phyloP scores from a whole-genome alignment of 192 early-diverging fungal genomes.

The Mortierella hygrophila region DNA sequence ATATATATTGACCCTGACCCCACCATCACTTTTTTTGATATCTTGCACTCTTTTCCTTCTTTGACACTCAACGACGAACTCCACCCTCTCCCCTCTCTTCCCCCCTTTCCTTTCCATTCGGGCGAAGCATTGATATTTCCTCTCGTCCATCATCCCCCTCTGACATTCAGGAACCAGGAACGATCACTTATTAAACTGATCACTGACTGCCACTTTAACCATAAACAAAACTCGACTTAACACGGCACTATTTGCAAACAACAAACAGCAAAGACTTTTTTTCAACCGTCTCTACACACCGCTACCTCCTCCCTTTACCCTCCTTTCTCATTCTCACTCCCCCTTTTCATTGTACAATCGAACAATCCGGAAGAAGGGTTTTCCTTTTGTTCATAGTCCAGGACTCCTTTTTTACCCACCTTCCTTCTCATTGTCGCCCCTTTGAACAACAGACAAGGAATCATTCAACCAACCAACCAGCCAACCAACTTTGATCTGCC shows the following conservation, averaged over 20 bases:
- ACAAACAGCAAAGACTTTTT: neutral
- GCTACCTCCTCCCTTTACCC: neutral
- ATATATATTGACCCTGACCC: no score
- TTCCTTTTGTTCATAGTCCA: neutral
- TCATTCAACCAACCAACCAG: neutral
- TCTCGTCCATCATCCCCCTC: neutral
- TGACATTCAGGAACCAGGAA: neutral
- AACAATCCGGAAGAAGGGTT: neutral
- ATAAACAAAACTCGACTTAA: neutral
- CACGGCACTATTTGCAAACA: no score
- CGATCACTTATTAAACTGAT: neutral
- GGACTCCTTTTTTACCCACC: neutral
- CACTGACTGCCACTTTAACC: neutral
- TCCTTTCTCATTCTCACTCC: neutral
- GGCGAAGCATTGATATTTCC: neutral
- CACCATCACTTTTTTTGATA: neutral
- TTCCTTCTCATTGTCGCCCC: neutral
- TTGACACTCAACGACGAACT: neutral
- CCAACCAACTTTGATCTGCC: conserved; percentile 1
- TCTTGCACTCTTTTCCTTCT: neutral
- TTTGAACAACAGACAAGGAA: neutral
- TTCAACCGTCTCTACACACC: neutral
- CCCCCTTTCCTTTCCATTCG: neutral
- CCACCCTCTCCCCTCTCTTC: neutral
- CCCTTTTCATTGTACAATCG: neutral